Conservation (phyloP, 2,329 filamentous ascomycete species). For the Aureobasidium namibiae region DNA sequence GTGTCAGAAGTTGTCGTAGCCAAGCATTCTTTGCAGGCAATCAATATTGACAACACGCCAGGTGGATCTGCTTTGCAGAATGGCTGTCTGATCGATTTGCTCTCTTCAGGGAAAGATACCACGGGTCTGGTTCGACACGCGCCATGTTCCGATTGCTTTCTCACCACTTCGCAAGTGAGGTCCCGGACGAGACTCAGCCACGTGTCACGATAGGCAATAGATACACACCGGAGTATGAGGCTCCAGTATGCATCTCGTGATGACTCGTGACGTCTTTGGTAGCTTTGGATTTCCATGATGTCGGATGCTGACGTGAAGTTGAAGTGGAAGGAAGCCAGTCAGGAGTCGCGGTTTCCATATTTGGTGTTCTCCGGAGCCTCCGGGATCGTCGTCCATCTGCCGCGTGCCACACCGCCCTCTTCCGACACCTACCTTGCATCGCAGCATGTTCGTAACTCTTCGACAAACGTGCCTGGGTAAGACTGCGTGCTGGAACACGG, state of each 20-base stretch:
- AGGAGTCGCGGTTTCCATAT: not conserved
- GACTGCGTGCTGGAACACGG: not conserved
- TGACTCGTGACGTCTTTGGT: not conserved
- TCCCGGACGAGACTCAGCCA: not conserved
- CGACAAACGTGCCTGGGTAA: not conserved
- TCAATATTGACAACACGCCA: not conserved
- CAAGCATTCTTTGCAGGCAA: not conserved
- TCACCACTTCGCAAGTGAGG: not conserved
- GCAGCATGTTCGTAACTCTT: not conserved
- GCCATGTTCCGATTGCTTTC: not conserved
- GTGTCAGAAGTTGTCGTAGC: not conserved
- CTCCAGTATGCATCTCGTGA: not conserved
- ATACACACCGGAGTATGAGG: not conserved
- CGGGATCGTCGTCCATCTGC: not conserved
- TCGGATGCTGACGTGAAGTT: not conserved
- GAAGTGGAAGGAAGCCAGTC: not conserved
- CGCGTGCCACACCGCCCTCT: not conserved
- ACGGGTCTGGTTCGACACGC: not conserved
- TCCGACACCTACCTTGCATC: conserved; percentile 3
- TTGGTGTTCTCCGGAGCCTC: not conserved
- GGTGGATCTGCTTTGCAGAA: not conserved
- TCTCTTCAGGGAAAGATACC: not conserved
- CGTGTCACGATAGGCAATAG: not conserved
- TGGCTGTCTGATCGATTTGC: not conserved
- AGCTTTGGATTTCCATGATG: not conserved